Conservation (phyloP, 1,139 yeast genomes). For the Geotrichum aggregatum region DNA sequence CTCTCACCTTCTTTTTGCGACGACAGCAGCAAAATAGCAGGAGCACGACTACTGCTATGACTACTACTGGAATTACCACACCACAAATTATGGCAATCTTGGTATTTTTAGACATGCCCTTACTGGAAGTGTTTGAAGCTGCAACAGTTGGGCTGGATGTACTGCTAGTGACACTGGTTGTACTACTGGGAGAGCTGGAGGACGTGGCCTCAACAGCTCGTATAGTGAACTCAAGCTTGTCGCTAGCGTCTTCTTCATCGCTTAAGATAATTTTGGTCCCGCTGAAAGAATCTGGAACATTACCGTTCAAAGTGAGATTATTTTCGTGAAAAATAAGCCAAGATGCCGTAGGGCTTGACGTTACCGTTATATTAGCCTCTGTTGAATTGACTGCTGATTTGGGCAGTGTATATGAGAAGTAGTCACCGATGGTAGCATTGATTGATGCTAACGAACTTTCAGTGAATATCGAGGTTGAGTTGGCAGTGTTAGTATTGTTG, state of each 20-base stretch:
- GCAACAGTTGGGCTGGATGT: conserved; percentile 25
- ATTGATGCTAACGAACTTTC: conserved; percentile 35
- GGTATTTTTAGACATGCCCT: conserved; percentile 40
- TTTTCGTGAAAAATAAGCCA: conserved; percentile 16
- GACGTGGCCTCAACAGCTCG: conserved; percentile 26
- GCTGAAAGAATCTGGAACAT: conserved; percentile 13
- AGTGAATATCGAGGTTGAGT: conserved; percentile 15
- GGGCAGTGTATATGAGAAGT: conserved; percentile 58
- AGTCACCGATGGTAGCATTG: conserved; percentile 63
- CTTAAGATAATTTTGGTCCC: conserved; percentile 31
- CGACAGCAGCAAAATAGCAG: conserved; percentile 45
- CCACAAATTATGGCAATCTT: conserved; percentile 82
- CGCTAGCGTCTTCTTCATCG: conserved; percentile 29
- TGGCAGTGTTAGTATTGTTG: background rate
- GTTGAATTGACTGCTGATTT: conserved; percentile 33
- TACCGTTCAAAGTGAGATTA: conserved; percentile 18
- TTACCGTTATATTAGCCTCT: conserved; percentile 1
- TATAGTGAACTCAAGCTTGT: conserved; percentile 41
- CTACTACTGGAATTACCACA: conserved; percentile 67
- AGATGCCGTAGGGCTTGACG: conserved; percentile 6
- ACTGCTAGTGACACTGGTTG: conserved; percentile 25
- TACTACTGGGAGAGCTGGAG: conserved; percentile 24
- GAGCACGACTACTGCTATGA: conserved; percentile 47
- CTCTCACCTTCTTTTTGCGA: conserved; percentile 32
- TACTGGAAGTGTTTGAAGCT: conserved; percentile 26